Evolutionary conservation across 306 rosid genomes (phyloP).

Genomic region (Rosa rugosa): DNA sequence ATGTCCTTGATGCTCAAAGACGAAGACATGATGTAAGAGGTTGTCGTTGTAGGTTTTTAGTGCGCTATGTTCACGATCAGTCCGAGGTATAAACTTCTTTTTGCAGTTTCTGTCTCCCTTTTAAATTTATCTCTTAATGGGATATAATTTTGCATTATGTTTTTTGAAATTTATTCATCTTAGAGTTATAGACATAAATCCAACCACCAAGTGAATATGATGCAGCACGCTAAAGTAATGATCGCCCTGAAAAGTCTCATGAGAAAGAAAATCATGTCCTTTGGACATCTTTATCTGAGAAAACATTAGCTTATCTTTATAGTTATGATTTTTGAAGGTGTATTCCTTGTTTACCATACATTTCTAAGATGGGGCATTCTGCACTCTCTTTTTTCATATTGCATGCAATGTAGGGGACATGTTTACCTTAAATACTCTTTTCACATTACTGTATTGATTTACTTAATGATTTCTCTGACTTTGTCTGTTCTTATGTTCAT

Average conservation of each 20-base stretch:
- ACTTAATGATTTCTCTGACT: background rate
- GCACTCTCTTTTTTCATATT: background rate
- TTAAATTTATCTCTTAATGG: background rate
- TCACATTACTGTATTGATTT: background rate
- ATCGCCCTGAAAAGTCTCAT: background rate
- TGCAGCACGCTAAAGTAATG: slow-evolving; percentile 15
- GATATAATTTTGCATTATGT: background rate
- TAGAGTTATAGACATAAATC: background rate
- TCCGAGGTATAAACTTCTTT: slow-evolving; percentile 64
- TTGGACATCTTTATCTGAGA: background rate
- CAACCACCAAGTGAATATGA: background rate
- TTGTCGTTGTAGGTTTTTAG: slow-evolving; percentile 99
- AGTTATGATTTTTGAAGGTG: background rate
- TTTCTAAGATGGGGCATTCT: background rate
- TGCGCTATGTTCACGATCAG: slow-evolving; percentile 93
- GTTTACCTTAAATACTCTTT: background rate
- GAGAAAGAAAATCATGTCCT: background rate
- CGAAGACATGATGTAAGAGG: slow-evolving; percentile 98
- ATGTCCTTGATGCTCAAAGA: slow-evolving; percentile 97
- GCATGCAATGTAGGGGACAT: background rate
- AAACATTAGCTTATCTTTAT: background rate
- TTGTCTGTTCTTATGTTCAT: slow-evolving; percentile 2
- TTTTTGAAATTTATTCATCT: background rate
- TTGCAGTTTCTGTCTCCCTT: background rate
- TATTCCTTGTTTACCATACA: background rate